Percentiles rank a stretch among this genome's conserved stretches.
Conservation (phyloP, 2,329 filamentous ascomycete genomes). For the Cercospora janseana region DNA sequence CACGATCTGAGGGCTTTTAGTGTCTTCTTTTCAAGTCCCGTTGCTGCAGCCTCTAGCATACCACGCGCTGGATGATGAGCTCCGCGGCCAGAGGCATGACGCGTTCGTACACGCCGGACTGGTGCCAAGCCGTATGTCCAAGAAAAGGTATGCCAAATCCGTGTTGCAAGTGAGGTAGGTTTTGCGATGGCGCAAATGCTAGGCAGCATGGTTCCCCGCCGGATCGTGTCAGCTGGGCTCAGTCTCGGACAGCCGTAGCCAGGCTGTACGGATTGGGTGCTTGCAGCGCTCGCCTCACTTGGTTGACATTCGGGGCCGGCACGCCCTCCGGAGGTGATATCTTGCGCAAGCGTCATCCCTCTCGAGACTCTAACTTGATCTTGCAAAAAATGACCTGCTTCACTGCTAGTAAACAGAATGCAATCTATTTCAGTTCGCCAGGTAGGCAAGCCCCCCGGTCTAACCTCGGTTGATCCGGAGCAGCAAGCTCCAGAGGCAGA, state of each 20-base stretch:
- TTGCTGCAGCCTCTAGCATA: background rate
- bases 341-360: too few species aligned
- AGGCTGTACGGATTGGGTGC: background rate
- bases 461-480: too few species aligned
- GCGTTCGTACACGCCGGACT: background rate
- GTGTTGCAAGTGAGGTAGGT: slow-evolving; percentile 1
- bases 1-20: too few species aligned
- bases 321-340: too few species aligned
- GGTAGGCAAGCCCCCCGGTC: too few species aligned
- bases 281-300: background rate
- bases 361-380: too few species aligned
- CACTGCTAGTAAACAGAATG: too few species aligned
- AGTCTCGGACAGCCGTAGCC: background rate
- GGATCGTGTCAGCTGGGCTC: background rate
- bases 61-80: background rate
- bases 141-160: background rate
- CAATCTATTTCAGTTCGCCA: too few species aligned
- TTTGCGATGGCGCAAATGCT: background rate
- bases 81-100: background rate
- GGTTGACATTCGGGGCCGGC: too few species aligned
- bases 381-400: too few species aligned
- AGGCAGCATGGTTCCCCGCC: background rate
- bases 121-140: background rate
- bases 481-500: too few species aligned
- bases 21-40: background rate